These are phyloP conservation scores for Neostapfia colusana DNA, from an alignment of 176 grass and related monocot genomes.

Conservation along the genomic window DNA sequence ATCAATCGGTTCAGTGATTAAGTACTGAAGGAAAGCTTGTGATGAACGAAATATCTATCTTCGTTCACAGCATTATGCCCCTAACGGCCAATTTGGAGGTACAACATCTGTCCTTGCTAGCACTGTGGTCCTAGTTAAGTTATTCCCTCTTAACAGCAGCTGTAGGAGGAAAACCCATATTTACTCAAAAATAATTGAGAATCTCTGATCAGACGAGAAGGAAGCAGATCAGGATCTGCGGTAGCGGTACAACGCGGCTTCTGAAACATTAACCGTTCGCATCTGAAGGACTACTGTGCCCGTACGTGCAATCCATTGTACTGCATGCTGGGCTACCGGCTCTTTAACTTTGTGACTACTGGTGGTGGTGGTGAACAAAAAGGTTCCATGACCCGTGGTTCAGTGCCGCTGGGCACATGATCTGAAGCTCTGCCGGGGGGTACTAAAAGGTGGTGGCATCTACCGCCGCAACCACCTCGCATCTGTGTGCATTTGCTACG, in stretches of 20 bases:
- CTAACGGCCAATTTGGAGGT: not conserved
- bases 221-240: not conserved
- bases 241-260: not conserved
- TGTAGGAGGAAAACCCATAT: not conserved
- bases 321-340: too few relatives aligned
- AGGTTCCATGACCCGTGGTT: not conserved
- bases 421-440: slow-evolving; percentile 30
- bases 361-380: not conserved
- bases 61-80: not conserved
- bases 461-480: slow-evolving; percentile 42
- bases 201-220: not conserved
- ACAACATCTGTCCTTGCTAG: not conserved
- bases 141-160: not conserved
- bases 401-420: slow-evolving; percentile 34
- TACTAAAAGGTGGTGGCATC: slow-evolving; percentile 21
- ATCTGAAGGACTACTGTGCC: not conserved
- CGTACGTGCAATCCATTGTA: not conserved
- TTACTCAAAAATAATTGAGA: not conserved
- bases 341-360: not conserved
- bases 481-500: slow-evolving; percentile 41
- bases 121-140: not conserved
- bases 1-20: not conserved
- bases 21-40: not conserved
- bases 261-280: slow-evolving; percentile 5
- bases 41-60: not conserved